A percentile compares a stretch with the other conserved stretches of the same genome.
These are phyloP conservation scores for Gaeumannomyces tritici DNA, from an alignment of 2,329 filamentous ascomycete genomes.

Conservation along the genomic window DNA sequence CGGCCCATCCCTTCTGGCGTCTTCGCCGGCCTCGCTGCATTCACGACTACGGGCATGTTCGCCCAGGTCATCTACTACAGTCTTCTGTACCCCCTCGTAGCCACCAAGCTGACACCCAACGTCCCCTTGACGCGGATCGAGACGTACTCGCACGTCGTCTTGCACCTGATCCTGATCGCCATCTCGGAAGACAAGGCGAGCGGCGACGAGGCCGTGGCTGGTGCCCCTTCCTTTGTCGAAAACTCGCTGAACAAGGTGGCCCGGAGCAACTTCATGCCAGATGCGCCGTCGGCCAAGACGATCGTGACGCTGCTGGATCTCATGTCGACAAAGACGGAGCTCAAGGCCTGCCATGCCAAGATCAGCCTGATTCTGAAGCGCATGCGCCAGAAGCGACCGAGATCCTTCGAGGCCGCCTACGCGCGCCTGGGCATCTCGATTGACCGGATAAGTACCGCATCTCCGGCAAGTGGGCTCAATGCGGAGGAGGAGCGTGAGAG, in stretches of 20 bases:
- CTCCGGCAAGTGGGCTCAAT: slow-evolving; percentile 58
- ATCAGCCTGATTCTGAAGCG: slow-evolving; percentile 74
- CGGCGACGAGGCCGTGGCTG: slow-evolving; percentile 29
- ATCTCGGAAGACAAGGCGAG: slow-evolving; percentile 68
- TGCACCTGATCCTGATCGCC: slow-evolving; percentile 80
- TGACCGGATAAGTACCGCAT: slow-evolving; percentile 72
- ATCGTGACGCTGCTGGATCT: slow-evolving; percentile 56
- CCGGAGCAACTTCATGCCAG: slow-evolving; percentile 49
- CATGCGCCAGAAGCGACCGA: slow-evolving; percentile 74
- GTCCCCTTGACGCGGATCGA: slow-evolving; percentile 79
- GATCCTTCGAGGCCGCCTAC: slow-evolving; percentile 61
- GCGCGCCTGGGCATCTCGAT: slow-evolving; percentile 54
- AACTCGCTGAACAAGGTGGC: slow-evolving; percentile 58
- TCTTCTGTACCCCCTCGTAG: slow-evolving; percentile 69
- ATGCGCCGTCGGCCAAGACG: slow-evolving; percentile 46
- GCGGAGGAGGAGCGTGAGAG: slow-evolving; percentile 66
- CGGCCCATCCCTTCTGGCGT: slow-evolving; percentile 66
- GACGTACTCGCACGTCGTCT: slow-evolving; percentile 80
- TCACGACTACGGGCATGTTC: slow-evolving; percentile 79
- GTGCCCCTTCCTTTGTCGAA: slow-evolving; percentile 58
- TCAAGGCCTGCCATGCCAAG: slow-evolving; percentile 75
- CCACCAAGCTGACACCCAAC: slow-evolving; percentile 56
- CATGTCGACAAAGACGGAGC: slow-evolving; percentile 59
- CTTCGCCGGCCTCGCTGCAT: slow-evolving; percentile 66
- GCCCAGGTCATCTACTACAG: slow-evolving; percentile 85